Conservation (phyloP, 495 filamentous ascomycete genomes). For the Lasiosphaeris hirsuta region DNA sequence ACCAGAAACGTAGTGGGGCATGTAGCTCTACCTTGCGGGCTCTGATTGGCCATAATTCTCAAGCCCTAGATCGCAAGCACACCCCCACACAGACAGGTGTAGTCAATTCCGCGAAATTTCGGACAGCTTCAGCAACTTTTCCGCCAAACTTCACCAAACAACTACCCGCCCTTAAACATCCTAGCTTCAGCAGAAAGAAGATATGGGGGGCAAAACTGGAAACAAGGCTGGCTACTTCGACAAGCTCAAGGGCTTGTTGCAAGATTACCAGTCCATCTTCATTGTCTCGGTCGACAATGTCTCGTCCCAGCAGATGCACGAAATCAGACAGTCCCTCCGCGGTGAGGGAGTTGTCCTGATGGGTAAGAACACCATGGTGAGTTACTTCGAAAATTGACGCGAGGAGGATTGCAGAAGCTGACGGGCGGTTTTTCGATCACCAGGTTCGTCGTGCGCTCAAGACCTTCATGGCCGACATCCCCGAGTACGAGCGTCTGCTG, state of each 20-base stretch:
- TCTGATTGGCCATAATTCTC: conserved; percentile 20
- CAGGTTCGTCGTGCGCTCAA: conserved; percentile 95
- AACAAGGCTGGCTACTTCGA: conserved; percentile 99
- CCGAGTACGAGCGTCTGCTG: conserved; percentile 95
- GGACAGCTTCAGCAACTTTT: conserved; percentile 19
- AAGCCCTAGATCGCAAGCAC: conserved; percentile 30
- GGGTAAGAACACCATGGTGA: conserved; percentile 99
- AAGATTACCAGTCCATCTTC: conserved; percentile 93
- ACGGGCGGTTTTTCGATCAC: background rate
- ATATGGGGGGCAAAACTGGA: conserved; percentile 96
- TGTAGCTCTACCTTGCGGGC: too few relatives aligned
- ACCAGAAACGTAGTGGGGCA: conserved; percentile 7
- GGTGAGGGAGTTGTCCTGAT: conserved; percentile 91
- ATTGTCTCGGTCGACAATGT: conserved; percentile 95
- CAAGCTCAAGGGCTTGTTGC: conserved; percentile 91
- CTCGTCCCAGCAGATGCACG: conserved; percentile 99
- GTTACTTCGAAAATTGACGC: conserved; percentile 16
- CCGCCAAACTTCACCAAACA: conserved; percentile 19
- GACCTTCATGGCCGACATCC: conserved; percentile 85
- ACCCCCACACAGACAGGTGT: conserved; percentile 28
- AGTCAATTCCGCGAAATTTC: conserved; percentile 32
- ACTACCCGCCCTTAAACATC: conserved; percentile 84
- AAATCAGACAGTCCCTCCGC: conserved; percentile 88
- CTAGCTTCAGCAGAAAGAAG: conserved; percentile 92
- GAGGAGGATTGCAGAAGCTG: background rate